Evolutionary conservation across 2,329 filamentous ascomycete genomes (phyloP).

Genomic region (Aspergillus texensis): DNA sequence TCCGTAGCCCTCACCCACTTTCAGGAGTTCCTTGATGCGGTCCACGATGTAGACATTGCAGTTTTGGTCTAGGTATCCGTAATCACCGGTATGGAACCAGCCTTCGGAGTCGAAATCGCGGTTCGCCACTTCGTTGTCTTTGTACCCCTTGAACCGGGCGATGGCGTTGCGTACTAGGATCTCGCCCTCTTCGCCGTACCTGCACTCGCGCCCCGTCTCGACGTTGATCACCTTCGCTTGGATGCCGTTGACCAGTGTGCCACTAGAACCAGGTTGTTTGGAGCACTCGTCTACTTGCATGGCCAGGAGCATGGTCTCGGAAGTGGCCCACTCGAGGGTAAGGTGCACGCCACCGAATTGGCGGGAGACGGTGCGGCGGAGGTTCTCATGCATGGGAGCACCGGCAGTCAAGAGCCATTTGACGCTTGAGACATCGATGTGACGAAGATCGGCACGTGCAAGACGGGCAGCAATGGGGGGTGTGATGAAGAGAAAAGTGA

Average conservation of each 20-base stretch:
- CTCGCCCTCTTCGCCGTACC: constrained; percentile 20
- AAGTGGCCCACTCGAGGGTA: constrained; percentile 27
- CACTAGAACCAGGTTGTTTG: constrained; percentile 21
- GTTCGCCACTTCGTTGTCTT: constrained; percentile 24
- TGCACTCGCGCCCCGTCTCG: constrained; percentile 20
- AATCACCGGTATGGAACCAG: constrained; percentile 28
- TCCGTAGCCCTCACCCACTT: constrained; percentile 40
- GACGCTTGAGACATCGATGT: constrained; percentile 20
- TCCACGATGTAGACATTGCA: constrained; percentile 27
- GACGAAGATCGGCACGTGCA: constrained; percentile 19
- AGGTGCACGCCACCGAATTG: constrained; percentile 24
- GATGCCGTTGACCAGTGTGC: constrained; percentile 21
- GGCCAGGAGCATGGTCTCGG: constrained; percentile 29
- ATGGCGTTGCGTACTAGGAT: constrained; percentile 26
- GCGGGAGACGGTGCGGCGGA: constrained; percentile 19
- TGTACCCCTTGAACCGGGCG: constrained; percentile 22
- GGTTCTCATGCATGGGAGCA: constrained; percentile 27
- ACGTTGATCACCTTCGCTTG: constrained; percentile 22
- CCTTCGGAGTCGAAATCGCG: constrained; percentile 23
- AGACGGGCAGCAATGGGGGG: constrained; percentile 27
- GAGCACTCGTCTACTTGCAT: constrained; percentile 25
- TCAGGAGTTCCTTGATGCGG: constrained; percentile 36
- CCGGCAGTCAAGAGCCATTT: constrained; percentile 32
- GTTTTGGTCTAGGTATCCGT: constrained; percentile 26
- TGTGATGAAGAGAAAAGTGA: constrained; percentile 28